Base-by-base conservation (phyloP, 306 rosid species). In the Rosa chinensis region DNA sequence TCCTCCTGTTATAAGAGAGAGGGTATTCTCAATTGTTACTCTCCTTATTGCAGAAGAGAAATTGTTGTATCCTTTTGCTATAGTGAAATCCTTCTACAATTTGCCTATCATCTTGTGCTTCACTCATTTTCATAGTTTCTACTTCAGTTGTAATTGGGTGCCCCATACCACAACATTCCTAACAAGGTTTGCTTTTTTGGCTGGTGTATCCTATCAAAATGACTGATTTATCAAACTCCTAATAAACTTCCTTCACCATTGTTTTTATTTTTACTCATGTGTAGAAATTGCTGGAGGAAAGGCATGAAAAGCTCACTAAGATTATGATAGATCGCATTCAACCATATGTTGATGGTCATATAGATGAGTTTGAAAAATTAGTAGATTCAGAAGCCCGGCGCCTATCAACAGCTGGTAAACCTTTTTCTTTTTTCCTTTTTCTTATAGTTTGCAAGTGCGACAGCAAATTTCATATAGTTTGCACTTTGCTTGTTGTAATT, bases 391-490 rank as follows among this genome's bases (percentile, higher is more conserved):
- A 94, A 85, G 97, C 97, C 11, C 77, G 59, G 0, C 88, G 66
- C 52, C 98, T 94, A 79, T 94, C 98, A 75, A 28, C 55, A 55
- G 97, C 90, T 55, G 94, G 98, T 89, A 81, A 78, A 69, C 72
- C 16, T 78, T 81, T 49, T 70, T 20, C 17, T 74, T 76, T 69
- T 35, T 64, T 11, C 17, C 53, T 16, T 47, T 52, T 58, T 8
- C 32, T 58, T 58, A 12, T 21, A 58, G 9, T n/a, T 32, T n/a
- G 13, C 63, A n/a, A 21, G 5, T 58, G 32, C 14, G 17, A 62
- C 8, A 32, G 40, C 2, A 58, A 23, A 10, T 58, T 53, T 58
- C 32, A 25, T 11, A 12, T 25, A 62, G 18, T 62, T 62, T 25
- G 8, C 66, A 49, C 23, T 50, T 47, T 69, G 45, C 49, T 75